Evolutionary conservation across 2,329 filamentous ascomycete genomes (phyloP), one percentile per base, ranked within the genome.

Genomic region (Fusarium sp.): DNA sequence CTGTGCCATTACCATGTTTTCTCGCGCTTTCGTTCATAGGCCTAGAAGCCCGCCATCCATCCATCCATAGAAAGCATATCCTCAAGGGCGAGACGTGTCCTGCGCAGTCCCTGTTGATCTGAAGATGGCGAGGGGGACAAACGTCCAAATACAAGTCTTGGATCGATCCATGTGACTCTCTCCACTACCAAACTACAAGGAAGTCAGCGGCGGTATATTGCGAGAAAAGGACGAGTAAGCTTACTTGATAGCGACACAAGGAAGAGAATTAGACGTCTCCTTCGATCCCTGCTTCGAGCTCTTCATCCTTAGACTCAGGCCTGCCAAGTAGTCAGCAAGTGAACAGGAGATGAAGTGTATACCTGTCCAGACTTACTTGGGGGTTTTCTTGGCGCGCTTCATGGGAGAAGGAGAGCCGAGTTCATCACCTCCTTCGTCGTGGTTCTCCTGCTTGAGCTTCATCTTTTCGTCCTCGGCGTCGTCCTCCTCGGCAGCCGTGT

Each of bases 401-500:
- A 63, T 33, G 10, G 67, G 65, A 9, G 66, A 57, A 36, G 70
- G 65, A 18, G 47, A 74, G 31, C 56, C 3, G 10, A 70, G 22
- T 4, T 33, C 47, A 13, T 59, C 56, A 16, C 68, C 42, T 6
- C 45, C 52, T 11, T 75, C 71, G 1, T 62, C 71, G 3, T 71
- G 62, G 7, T 58, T 13, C 69, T 82, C 80, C 38, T 75, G 62
- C 70, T 81, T 81, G 35, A 80, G 70, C 47, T 79, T 77, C 36
- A 77, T 20, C 45, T 74, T 74, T 18, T 77, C 74, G 7, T 78
- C 71, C 16, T 75, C 76, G 8, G 73, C 68, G 5, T 79, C 79
- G 0, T 79, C 78, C 2, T 80, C 77, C 5, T 74, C 65, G 25
- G 56, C 31, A 2, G 45, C 62, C 5, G 74, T 54, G 6, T 74